Conservation (phyloP, 768 basidiomycete genomes). For the Leccinum sublutescens region DNA sequence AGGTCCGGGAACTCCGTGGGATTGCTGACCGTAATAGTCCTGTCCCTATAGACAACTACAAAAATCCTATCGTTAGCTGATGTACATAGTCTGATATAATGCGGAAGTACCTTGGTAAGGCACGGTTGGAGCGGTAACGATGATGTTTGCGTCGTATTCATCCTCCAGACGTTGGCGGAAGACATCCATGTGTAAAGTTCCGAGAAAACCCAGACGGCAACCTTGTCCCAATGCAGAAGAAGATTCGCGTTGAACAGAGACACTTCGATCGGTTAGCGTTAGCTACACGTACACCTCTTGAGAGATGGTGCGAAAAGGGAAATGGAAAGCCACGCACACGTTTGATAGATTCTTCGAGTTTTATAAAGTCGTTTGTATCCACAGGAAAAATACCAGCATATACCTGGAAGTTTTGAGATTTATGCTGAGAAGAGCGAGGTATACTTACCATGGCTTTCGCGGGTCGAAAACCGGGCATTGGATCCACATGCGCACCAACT, state of each 20-base stretch:
- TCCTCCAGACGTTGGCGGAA: constrained; percentile 96
- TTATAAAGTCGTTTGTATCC: constrained; percentile 86
- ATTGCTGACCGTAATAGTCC: constrained; percentile 73
- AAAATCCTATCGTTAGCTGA: background rate
- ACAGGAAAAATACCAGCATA: constrained; percentile 95
- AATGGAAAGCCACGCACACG: constrained; percentile 49
- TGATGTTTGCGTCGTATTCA: constrained; percentile 92
- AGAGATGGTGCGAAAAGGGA: constrained; percentile 4
- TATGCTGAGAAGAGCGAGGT: background rate
- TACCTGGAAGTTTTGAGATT: constrained; percentile 50
- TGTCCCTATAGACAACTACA: constrained; percentile 71
- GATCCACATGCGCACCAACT: constrained; percentile 68
- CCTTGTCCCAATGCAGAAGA: constrained; percentile 96
- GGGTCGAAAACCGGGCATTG: constrained; percentile 89
- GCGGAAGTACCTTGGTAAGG: constrained; percentile 71
- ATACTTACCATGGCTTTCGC: constrained; percentile 84
- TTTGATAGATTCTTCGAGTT: constrained; percentile 94
- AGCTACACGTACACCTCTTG: constrained; percentile 45
- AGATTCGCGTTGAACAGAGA: constrained; percentile 87
- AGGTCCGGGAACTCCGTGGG: constrained; percentile 94
- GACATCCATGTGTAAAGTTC: constrained; percentile 95
- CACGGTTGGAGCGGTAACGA: constrained; percentile 94
- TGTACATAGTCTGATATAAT: background rate
- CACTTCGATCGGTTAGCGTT: constrained; percentile 83
- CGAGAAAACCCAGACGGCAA: constrained; percentile 91